These are phyloP conservation scores for Kwoniella shandongensis DNA, from an alignment of 768 basidiomycete genomes.

Conservation along the genomic window DNA sequence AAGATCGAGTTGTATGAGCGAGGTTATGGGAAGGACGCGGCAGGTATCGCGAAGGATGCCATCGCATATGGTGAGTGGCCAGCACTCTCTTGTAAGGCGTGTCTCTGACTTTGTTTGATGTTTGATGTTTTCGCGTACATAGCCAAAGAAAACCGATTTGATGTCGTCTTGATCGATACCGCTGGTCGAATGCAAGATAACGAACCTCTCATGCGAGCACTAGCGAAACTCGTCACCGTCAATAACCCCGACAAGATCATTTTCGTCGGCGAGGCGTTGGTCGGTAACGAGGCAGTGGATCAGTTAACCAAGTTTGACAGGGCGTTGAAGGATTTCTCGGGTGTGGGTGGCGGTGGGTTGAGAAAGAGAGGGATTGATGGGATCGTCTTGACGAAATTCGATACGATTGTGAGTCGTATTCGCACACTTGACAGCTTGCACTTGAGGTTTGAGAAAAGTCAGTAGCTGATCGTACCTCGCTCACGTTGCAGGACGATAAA, in stretches of 20 bases:
- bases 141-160: conserved; percentile 88
- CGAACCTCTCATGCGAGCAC: conserved; percentile 96
- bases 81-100: neutral
- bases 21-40: conserved; percentile 99
- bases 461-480: no score
- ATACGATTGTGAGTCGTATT: conserved; percentile 72
- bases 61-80: conserved; percentile 72
- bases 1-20: conserved; percentile 91
- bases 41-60: conserved; percentile 94
- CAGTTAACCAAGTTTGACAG: conserved; percentile 96
- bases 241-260: conserved; percentile 97
- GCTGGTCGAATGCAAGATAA: conserved; percentile 99
- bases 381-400: conserved; percentile 98
- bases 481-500: conserved; percentile 62
- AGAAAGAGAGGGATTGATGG: conserved; percentile 84
- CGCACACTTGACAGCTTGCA: no score
- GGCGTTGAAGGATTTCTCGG: conserved; percentile 86
- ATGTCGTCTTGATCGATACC: conserved; percentile 96
- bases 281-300: conserved; percentile 98
- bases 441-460: no score
- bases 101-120: no score
- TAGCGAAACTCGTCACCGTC: conserved; percentile 94
- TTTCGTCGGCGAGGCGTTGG: conserved; percentile 96
- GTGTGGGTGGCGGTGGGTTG: conserved; percentile 59
- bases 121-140: neutral